Evolutionary conservation across 768 basidiomycete species (phyloP), one percentile per base, ranked within the genome.

Genomic region (Pseudohyphozyma bogoriensis): DNA sequence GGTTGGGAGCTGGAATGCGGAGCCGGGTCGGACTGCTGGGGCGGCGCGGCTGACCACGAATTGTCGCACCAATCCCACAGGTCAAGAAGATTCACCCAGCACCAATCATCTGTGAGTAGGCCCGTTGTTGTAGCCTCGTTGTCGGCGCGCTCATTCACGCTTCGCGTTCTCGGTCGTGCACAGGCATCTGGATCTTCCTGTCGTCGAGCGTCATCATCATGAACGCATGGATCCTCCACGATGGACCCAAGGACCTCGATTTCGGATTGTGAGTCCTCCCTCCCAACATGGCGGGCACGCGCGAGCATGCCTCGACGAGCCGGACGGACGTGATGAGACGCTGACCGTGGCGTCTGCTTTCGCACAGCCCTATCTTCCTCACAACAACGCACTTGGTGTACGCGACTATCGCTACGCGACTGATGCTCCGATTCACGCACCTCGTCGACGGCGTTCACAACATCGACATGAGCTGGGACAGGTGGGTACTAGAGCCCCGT

Each of bases 381-480:
- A 89, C 91, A 55, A 92, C 31, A 54, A 42, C 62, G 50, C 69
- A 72, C 52, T 32, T 68, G n/a, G 52, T 61, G 33, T 69, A 65
- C 56, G 70, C 66, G 24, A 78, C 89, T 2, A 78, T 90, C 50
- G 89, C 89, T 24, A 91, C 89, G 0, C 84, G 90, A 29, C 74
- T 92, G 13, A 77, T 93, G 28, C 82, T 86, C 64, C 83, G 87
- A 33, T 91, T 88, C 11, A 93, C 89, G 0, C 76, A 75, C 55
- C 80, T 93, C 6, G 76, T 93, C 15, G 87, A 92, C 64, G 89
- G 83, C 55, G 78, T 45, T 2, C 83, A 83, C 64, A 87, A 89
- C 62, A 80, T 90, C 3, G 58, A 55, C 29, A 83, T 97, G 79
- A 82, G 83, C 55, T 82, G 79, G 73, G 79, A 85, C 42, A 80